Conservation (phyloP, 2,329 filamentous ascomycete species). For the Chrysosphaeria jannelii region DNA sequence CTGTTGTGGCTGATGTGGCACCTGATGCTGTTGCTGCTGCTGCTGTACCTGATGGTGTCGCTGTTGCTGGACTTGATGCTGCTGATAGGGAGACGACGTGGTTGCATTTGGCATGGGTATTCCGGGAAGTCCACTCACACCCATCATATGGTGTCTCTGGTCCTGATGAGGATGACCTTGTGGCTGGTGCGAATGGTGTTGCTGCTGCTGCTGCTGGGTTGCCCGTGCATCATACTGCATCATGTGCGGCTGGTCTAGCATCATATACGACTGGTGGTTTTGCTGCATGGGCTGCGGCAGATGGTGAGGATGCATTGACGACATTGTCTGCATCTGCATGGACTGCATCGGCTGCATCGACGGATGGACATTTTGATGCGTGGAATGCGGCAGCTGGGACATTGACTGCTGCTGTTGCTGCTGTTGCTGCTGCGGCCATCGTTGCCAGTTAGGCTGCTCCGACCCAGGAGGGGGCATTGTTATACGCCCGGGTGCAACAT, state of each 20-base stretch:
- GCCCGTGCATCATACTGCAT: too few species aligned
- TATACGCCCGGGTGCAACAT: too few species aligned
- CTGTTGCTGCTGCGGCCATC: constrained; percentile 19
- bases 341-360: too few species aligned
- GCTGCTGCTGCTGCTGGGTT: not conserved
- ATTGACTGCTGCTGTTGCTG: constrained; percentile 1
- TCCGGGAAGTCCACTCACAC: not conserved
- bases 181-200: constrained; percentile 16
- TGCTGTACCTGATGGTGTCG: not conserved
- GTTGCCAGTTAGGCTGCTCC: constrained; percentile 19
- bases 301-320: too few species aligned
- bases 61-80: constrained; percentile 1
- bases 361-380: too few species aligned
- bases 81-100: not conserved
- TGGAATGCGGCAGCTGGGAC: not conserved
- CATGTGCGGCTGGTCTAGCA: not conserved
- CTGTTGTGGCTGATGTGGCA: constrained; percentile 1
- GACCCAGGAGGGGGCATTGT: constrained; percentile 17
- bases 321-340: too few species aligned
- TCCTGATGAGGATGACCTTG: constrained; percentile 3
- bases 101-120: constrained; percentile 1
- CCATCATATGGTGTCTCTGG: not conserved
- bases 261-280: not conserved
- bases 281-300: not conserved
- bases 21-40: constrained; percentile 1